phyloP scores from a whole-genome alignment of 2,329 filamentous ascomycete genomes.

The Calonectria hongkongensis region DNA sequence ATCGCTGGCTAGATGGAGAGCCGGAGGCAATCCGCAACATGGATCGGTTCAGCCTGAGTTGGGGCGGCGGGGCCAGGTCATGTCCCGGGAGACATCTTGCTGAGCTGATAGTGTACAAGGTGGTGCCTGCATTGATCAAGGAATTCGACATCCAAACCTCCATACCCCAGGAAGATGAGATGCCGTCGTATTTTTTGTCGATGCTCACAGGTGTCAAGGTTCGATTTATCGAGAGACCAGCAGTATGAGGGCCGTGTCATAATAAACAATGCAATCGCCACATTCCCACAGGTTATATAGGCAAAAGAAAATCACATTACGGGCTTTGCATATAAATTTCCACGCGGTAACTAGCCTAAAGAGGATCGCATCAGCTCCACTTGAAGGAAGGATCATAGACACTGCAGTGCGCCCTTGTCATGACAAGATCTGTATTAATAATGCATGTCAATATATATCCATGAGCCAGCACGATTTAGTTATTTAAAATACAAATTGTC shows the following conservation, averaged over 20 bases:
- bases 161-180: constrained; percentile 62
- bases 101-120: constrained; percentile 69
- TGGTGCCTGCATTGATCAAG: constrained; percentile 63
- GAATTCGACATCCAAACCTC: constrained; percentile 66
- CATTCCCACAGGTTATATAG: neutral
- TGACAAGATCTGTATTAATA: constrained; percentile 46
- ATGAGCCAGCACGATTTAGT: neutral
- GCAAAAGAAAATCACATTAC: neutral
- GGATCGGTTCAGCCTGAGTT: constrained; percentile 70
- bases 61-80: constrained; percentile 70
- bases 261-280: neutral
- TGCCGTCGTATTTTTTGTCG: constrained; percentile 70
- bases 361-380: too few species aligned
- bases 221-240: constrained; percentile 57
- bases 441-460: constrained; percentile 38
- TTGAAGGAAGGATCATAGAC: neutral
- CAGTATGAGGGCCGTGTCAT: neutral
- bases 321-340: neutral
- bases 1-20: constrained; percentile 67
- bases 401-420: constrained; percentile 43
- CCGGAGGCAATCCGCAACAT: constrained; percentile 59
- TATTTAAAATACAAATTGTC: too few species aligned
- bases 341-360: neutral
- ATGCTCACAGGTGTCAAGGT: constrained; percentile 69
- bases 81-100: constrained; percentile 72